Conservation (phyloP, 2,329 filamentous ascomycete species). For the Ascochyta pisi region DNA sequence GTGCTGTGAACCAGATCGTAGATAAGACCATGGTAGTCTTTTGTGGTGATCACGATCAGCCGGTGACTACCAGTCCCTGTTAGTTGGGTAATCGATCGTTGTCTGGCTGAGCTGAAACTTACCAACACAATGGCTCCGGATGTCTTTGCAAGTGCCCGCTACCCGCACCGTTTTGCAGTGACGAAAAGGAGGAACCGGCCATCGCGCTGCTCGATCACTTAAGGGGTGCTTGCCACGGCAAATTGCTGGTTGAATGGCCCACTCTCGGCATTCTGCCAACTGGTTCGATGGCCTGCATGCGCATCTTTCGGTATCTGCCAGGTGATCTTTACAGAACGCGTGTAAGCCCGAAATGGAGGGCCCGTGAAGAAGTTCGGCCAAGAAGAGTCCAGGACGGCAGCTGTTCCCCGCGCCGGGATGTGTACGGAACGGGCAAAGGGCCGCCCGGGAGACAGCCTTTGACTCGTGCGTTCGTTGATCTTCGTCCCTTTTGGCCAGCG, state of each 20-base stretch:
- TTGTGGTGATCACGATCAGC: slow-evolving; percentile 7
- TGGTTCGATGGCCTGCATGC: slow-evolving; percentile 5
- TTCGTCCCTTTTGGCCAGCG: slow-evolving; percentile 4
- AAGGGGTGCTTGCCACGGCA: slow-evolving; percentile 10
- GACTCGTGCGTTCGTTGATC: slow-evolving; percentile 10
- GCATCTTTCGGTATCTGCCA: background rate
- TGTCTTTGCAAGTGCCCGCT: slow-evolving; percentile 13
- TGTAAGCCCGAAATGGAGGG: slow-evolving; percentile 7
- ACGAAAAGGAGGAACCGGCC: slow-evolving; percentile 1
- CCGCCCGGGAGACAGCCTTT: background rate
- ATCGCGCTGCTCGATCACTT: slow-evolving; percentile 13
- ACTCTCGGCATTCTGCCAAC: slow-evolving; percentile 7
- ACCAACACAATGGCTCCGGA: slow-evolving; percentile 8
- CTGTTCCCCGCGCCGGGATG: slow-evolving; percentile 11
- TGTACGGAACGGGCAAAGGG: slow-evolving; percentile 9
- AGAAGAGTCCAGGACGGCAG: slow-evolving; percentile 10
- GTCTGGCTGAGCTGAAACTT: background rate
- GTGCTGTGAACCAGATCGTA: slow-evolving; percentile 29
- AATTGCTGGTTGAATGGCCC: slow-evolving; percentile 13
- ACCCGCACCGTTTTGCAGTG: slow-evolving; percentile 13
- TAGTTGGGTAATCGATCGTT: slow-evolving; percentile 4
- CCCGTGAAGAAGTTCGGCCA: slow-evolving; percentile 7
- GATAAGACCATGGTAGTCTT: slow-evolving; percentile 22
- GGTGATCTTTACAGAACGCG: slow-evolving; percentile 10
- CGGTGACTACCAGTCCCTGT: background rate